Conservation (phyloP, 768 basidiomycete species). For the Flagelloscypha sp. region DNA sequence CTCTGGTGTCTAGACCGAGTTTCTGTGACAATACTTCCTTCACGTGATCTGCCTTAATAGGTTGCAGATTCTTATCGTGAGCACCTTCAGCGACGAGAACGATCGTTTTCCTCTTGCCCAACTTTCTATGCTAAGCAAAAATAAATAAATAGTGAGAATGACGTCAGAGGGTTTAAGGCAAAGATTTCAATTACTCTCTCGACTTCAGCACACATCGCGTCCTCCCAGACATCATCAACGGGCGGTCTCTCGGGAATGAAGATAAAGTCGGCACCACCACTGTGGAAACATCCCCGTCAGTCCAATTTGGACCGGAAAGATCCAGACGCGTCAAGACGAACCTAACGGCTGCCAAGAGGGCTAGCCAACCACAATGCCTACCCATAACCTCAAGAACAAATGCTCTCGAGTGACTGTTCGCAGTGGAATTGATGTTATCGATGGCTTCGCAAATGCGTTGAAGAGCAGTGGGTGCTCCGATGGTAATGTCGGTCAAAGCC, state of each 20-base stretch:
- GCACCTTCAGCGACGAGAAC: conserved; percentile 98
- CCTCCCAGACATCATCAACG: conserved; percentile 72
- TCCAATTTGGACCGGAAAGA: background rate
- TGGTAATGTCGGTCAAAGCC: conserved; percentile 95
- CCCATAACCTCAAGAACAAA: conserved; percentile 99
- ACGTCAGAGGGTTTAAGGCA: background rate
- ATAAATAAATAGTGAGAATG: background rate
- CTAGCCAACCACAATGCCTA: conserved; percentile 99
- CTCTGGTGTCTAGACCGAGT: conserved; percentile 88
- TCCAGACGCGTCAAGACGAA: conserved; percentile 28
- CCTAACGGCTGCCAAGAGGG: conserved; percentile 88
- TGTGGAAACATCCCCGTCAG: conserved; percentile 17
- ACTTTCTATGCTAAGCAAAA: conserved; percentile 63
- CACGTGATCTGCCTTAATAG: conserved; percentile 87
- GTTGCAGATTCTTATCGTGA: conserved; percentile 76
- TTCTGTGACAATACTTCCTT: conserved; percentile 82
- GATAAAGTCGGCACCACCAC: conserved; percentile 90
- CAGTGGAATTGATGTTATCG: conserved; percentile 97
- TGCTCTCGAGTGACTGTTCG: conserved; percentile 90
- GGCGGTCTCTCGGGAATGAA: conserved; percentile 97
- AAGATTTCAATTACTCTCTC: conserved; percentile 46
- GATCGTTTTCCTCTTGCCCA: conserved; percentile 96
- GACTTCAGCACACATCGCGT: conserved; percentile 83
- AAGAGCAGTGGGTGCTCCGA: conserved; percentile 91
- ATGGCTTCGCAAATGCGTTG: conserved; percentile 97